Percentiles rank a stretch among this genome's conserved stretches.
Conservation (phyloP, 257 asterid species). For the Ballota nigra region DNA sequence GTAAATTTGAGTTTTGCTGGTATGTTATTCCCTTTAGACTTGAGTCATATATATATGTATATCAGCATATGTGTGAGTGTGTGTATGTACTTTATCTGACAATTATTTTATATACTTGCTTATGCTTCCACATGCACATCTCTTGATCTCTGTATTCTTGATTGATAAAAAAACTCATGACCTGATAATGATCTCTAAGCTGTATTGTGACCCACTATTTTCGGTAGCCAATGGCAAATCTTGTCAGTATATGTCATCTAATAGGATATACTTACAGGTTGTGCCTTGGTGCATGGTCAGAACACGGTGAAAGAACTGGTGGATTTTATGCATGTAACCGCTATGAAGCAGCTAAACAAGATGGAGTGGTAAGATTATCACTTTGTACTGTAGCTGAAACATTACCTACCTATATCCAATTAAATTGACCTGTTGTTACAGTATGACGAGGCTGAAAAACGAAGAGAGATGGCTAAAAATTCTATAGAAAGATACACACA, state of each 20-base stretch:
- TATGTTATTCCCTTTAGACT: conserved; percentile 34
- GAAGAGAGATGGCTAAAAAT: conserved; percentile 98
- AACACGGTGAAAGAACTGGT: conserved; percentile 97
- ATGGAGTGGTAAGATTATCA: conserved; percentile 68
- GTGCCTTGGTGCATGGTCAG: conserved; percentile 96
- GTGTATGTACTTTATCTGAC: not conserved
- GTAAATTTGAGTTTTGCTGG: conserved; percentile 99
- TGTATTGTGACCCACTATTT: conserved; percentile 6
- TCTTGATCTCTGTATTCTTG: not conserved
- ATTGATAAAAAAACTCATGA: conserved; percentile 6
- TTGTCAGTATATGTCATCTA: conserved; percentile 25
- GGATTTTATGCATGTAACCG: conserved; percentile 99
- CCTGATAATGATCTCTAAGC: not conserved
- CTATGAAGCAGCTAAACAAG: conserved; percentile 94
- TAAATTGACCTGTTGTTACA: conserved; percentile 37
- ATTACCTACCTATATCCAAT: conserved; percentile 11
- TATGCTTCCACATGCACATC: conserved; percentile 7
- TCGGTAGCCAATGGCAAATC: not conserved
- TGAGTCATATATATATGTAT: not conserved
- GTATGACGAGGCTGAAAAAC: conserved; percentile 89
- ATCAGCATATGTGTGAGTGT: not conserved
- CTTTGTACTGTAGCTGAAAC: conserved; percentile 26
- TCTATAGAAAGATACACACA: conserved; percentile 95
- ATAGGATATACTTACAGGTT: conserved; percentile 61
- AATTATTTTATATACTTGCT: not conserved